phyloP scores from a whole-genome alignment of 306 rosid genomes.

The Medicago ruthenica region DNA sequence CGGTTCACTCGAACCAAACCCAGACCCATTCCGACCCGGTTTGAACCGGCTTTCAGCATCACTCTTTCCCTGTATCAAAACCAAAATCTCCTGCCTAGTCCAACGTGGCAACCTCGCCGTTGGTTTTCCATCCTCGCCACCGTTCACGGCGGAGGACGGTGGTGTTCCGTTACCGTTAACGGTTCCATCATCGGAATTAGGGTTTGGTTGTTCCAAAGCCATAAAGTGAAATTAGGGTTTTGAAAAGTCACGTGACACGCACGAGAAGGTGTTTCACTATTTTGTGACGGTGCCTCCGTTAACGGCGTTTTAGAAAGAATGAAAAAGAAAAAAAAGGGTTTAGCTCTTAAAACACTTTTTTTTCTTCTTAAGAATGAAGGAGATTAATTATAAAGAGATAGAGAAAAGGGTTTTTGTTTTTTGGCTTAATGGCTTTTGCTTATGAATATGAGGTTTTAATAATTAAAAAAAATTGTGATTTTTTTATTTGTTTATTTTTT shows the following conservation, averaged over 20 bases:
- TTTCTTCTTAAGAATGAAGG: slow-evolving; percentile 45
- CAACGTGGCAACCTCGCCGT: slow-evolving; percentile 89
- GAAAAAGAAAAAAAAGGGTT: slow-evolving; percentile 5
- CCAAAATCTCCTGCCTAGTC: slow-evolving; percentile 96
- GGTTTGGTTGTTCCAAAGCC: slow-evolving; percentile 68
- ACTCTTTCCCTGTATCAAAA: slow-evolving; percentile 82
- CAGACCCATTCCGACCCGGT: slow-evolving; percentile 60
- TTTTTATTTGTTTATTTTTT: slow-evolving; percentile 1
- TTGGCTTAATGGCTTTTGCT: slow-evolving; percentile 44
- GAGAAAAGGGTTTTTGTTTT: slow-evolving; percentile 30
- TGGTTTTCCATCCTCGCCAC: slow-evolving; percentile 70
- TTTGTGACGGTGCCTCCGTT: slow-evolving; percentile 72
- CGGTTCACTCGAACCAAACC: slow-evolving; percentile 78
- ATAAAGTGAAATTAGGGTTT: slow-evolving; percentile 45
- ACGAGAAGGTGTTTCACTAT: slow-evolving; percentile 7
- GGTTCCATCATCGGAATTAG: slow-evolving; percentile 55
- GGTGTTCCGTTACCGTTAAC: slow-evolving; percentile 59
- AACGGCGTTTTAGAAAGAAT: slow-evolving; percentile 70
- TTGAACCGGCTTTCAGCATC: slow-evolving; percentile 79
- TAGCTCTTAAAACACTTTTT: slow-evolving; percentile 36
- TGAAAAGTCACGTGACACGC: slow-evolving; percentile 67
- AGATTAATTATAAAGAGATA: not conserved
- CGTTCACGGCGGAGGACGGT: slow-evolving; percentile 49
- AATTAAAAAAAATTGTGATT: not conserved
- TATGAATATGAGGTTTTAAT: slow-evolving; percentile 41